Percentiles rank a stretch among this genome's conserved stretches.
Conservation (phyloP, 345 rosid genomes). For the Carallia pectinifolia region DNA sequence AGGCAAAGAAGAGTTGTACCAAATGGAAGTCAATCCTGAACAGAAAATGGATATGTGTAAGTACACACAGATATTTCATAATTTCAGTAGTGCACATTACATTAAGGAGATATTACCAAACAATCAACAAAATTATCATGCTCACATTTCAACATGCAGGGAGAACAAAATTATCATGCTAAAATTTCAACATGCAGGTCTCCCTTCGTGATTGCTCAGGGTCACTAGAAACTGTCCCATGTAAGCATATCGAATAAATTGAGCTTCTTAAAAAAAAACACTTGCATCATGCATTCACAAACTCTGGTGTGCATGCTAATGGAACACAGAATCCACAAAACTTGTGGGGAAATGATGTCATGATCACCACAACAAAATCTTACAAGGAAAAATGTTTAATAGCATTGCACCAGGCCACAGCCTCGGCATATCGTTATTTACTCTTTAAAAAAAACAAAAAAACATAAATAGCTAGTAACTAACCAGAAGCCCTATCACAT, state of each 20-base stretch:
- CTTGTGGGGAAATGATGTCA: neutral
- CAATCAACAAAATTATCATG: neutral
- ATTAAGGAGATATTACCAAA: neutral
- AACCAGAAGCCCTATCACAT: neutral
- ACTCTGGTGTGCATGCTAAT: too few relatives aligned
- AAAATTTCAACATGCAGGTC: neutral
- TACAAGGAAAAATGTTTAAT: neutral
- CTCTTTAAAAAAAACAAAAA: neutral
- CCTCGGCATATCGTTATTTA: neutral
- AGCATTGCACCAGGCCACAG: neutral
- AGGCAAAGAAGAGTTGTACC: slow-evolving; percentile 87
- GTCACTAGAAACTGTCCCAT: neutral
- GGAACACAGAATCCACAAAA: too few relatives aligned
- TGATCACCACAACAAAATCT: neutral
- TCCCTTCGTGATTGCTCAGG: neutral
- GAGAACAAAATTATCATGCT: neutral
- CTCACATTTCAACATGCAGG: neutral
- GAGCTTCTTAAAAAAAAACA: too few relatives aligned
- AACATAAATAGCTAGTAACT: neutral
- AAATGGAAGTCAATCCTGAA: slow-evolving; percentile 89
- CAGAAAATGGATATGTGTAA: slow-evolving; percentile 28
- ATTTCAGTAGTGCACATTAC: neutral
- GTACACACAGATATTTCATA: slow-evolving; percentile 7
- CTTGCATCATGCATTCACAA: too few relatives aligned
- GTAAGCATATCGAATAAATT: too few relatives aligned